Conservation (phyloP, 495 filamentous ascomycete species). For the Pseudomonodictys pantanalensis region DNA sequence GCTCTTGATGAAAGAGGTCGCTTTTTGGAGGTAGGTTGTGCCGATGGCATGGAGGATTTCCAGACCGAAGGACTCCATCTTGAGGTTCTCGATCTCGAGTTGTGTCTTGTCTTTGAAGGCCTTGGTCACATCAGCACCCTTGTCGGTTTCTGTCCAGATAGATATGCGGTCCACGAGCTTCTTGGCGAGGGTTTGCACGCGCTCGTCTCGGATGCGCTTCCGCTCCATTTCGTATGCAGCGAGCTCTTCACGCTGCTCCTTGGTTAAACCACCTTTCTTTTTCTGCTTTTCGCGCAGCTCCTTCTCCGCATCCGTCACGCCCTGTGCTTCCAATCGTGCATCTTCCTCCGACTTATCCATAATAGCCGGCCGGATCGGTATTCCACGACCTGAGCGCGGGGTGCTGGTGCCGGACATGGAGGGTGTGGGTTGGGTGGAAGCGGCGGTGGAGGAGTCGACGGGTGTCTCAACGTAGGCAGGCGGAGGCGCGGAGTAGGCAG, state of each 20-base stretch:
- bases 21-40: slow-evolving; percentile 81
- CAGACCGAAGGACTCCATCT: slow-evolving; percentile 97
- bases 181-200: slow-evolving; percentile 74
- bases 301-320: slow-evolving; percentile 72
- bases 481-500: slow-evolving; percentile 22
- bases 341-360: slow-evolving; percentile 90
- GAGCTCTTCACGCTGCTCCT: slow-evolving; percentile 88
- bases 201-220: slow-evolving; percentile 78
- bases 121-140: slow-evolving; percentile 72
- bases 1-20: slow-evolving; percentile 80
- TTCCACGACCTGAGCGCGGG: slow-evolving; percentile 56
- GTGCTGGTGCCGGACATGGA: slow-evolving; percentile 61
- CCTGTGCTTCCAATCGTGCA: slow-evolving; percentile 63
- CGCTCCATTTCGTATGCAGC: slow-evolving; percentile 86
- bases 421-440: slow-evolving; percentile 5
- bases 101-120: slow-evolving; percentile 91
- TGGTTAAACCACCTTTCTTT: slow-evolving; percentile 78
- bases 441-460: slow-evolving; percentile 5
- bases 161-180: slow-evolving; percentile 89
- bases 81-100: slow-evolving; percentile 95
- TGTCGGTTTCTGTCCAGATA: slow-evolving; percentile 97
- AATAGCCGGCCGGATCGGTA: slow-evolving; percentile 76
- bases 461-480: slow-evolving; percentile 27
- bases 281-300: slow-evolving; percentile 78
- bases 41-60: slow-evolving; percentile 97